Evolutionary conservation across 768 basidiomycete species (phyloP).

Genomic region (Russula sp.): DNA sequence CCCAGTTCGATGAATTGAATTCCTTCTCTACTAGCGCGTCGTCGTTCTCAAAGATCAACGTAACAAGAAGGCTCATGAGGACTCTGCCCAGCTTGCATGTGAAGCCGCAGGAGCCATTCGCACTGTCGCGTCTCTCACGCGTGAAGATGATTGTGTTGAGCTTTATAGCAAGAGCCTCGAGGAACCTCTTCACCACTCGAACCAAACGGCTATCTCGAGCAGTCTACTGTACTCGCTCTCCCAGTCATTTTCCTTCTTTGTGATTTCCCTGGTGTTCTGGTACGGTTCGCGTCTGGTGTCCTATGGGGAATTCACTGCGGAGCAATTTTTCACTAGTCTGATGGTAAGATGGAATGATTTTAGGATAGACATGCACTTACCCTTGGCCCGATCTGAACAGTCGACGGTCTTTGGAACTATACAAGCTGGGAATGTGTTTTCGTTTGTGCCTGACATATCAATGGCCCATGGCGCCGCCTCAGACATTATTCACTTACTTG

Average conservation of each 20-base stretch:
- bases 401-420: constrained; percentile 68
- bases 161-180: constrained; percentile 66
- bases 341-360: constrained; percentile 48
- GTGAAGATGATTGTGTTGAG: constrained; percentile 70
- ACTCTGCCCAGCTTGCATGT: constrained; percentile 81
- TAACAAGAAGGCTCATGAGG: constrained; percentile 73
- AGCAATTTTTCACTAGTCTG: constrained; percentile 75
- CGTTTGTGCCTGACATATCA: constrained; percentile 80
- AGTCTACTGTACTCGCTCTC: constrained; percentile 63
- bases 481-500: constrained; percentile 65
- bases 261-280: constrained; percentile 80
- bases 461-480: constrained; percentile 71
- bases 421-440: constrained; percentile 77
- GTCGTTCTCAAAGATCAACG: constrained; percentile 81
- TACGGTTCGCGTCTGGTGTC: constrained; percentile 63
- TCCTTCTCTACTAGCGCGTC: constrained; percentile 45
- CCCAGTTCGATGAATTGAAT: not conserved
- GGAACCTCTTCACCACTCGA: constrained; percentile 59
- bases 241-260: constrained; percentile 67
- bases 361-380: not conserved
- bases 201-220: constrained; percentile 54
- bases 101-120: constrained; percentile 86
- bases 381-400: constrained; percentile 31
- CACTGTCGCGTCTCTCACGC: constrained; percentile 81
- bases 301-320: constrained; percentile 43